phyloP scores from a whole-genome alignment of 768 basidiomycete species.

The Macrolepiota albuminosa region DNA sequence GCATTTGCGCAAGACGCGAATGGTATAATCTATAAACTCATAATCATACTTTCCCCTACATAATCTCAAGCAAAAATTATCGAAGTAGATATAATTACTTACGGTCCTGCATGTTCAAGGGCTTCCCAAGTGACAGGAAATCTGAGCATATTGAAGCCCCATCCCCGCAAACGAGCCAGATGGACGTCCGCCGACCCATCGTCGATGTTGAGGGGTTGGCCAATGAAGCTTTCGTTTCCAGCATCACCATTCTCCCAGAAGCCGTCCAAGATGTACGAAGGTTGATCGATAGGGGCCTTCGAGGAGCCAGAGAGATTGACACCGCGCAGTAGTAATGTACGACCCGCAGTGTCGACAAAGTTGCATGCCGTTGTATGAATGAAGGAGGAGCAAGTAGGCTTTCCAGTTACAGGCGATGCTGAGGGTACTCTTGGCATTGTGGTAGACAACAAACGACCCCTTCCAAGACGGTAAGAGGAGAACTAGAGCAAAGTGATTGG shows the following conservation, averaged over 20 bases:
- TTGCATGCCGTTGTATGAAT: slow-evolving; percentile 63
- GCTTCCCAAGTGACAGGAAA: slow-evolving; percentile 93
- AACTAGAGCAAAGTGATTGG: neutral
- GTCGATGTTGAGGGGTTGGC: slow-evolving; percentile 77
- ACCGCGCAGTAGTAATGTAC: slow-evolving; percentile 84
- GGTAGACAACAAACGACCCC: slow-evolving; percentile 4
- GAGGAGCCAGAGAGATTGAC: slow-evolving; percentile 89
- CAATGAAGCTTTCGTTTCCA: slow-evolving; percentile 67
- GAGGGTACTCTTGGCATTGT: slow-evolving; percentile 54
- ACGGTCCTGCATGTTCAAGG: slow-evolving; percentile 93
- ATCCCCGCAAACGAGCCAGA: slow-evolving; percentile 76
- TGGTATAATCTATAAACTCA: slow-evolving; percentile 89
- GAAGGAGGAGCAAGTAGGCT: slow-evolving; percentile 41
- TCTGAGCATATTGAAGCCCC: slow-evolving; percentile 91
- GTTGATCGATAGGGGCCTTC: slow-evolving; percentile 75
- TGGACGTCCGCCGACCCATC: slow-evolving; percentile 86
- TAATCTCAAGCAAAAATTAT: slow-evolving; percentile 3
- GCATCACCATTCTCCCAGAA: slow-evolving; percentile 81
- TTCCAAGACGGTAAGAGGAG: neutral
- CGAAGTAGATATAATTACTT: slow-evolving; percentile 33
- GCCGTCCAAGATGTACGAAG: slow-evolving; percentile 60
- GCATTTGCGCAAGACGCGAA: slow-evolving; percentile 84
- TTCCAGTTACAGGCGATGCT: slow-evolving; percentile 53
- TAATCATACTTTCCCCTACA: slow-evolving; percentile 83
- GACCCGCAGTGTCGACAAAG: slow-evolving; percentile 71